These are phyloP conservation scores for Monilinia polystroma DNA, from an alignment of 2,329 filamentous ascomycete species.

Conservation along the genomic window DNA sequence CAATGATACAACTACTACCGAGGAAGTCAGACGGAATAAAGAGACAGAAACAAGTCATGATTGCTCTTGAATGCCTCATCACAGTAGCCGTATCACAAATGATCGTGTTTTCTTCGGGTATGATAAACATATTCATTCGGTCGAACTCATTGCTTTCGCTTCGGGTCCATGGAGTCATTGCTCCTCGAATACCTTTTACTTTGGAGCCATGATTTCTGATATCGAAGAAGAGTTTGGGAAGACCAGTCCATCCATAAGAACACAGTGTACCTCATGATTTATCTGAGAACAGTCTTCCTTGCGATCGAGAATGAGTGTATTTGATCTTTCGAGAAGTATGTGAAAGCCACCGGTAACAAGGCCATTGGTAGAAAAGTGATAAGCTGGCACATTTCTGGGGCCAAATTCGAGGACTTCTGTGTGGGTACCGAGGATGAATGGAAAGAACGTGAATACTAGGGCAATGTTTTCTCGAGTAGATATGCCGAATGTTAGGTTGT, in stretches of 20 bases:
- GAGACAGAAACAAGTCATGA: neutral
- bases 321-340: neutral
- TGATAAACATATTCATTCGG: conserved; percentile 3
- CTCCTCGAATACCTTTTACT: neutral
- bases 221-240: neutral
- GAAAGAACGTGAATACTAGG: conserved; percentile 2
- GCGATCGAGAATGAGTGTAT: neutral
- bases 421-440: conserved; percentile 2
- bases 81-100: conserved; percentile 2
- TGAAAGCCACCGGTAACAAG: conserved; percentile 3
- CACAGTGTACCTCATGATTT: neutral
- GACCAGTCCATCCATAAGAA: neutral
- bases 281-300: neutral
- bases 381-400: neutral
- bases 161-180: neutral
- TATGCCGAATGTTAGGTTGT: conserved; percentile 3
- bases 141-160: neutral
- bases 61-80: neutral
- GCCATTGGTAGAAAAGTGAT: conserved; percentile 1
- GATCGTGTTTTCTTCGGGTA: neutral
- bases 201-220: neutral
- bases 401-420: neutral
- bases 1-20: neutral
- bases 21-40: neutral
- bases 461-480: neutral